These are phyloP conservation scores for Pugionium dolabratum DNA, from an alignment of 345 rosid species.

Conservation along the genomic window DNA sequence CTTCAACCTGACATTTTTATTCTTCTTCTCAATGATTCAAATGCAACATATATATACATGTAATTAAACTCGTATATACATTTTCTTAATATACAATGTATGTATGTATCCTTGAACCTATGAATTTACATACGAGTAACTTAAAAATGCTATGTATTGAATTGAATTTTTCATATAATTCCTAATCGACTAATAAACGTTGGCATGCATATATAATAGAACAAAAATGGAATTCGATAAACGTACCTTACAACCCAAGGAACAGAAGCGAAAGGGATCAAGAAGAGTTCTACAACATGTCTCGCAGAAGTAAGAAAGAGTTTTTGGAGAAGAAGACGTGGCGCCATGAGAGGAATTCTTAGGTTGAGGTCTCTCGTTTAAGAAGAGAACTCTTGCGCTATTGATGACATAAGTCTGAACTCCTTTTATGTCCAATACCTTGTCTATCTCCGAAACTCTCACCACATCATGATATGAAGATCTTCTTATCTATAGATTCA, in stretches of 20 bases:
- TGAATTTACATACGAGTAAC: neutral
- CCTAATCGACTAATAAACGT: too few relatives aligned
- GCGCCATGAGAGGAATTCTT: constrained; percentile 32
- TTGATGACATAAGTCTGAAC: constrained; percentile 92
- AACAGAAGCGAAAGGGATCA: constrained; percentile 86
- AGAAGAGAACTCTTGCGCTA: constrained; percentile 78
- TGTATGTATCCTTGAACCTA: too few relatives aligned
- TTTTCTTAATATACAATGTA: neutral
- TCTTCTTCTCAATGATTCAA: too few relatives aligned
- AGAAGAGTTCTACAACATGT: constrained; percentile 78
- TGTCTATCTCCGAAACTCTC: constrained; percentile 78
- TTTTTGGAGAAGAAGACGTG: constrained; percentile 37
- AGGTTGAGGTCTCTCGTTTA: constrained; percentile 75
- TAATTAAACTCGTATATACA: neutral
- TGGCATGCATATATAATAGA: neutral
- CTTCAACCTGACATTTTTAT: constrained; percentile 57
- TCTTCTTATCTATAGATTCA: constrained; percentile 64
- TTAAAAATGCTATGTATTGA: too few relatives aligned
- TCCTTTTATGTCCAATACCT: constrained; percentile 68
- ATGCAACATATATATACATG: neutral
- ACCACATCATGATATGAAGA: constrained; percentile 94
- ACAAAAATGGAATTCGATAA: neutral
- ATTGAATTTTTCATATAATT: too few relatives aligned
- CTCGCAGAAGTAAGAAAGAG: constrained; percentile 67
- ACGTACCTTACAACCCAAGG: constrained; percentile 90